These are phyloP conservation scores for Gentiana dahurica DNA, from an alignment of 257 asterid species.

Conservation along the genomic window DNA sequence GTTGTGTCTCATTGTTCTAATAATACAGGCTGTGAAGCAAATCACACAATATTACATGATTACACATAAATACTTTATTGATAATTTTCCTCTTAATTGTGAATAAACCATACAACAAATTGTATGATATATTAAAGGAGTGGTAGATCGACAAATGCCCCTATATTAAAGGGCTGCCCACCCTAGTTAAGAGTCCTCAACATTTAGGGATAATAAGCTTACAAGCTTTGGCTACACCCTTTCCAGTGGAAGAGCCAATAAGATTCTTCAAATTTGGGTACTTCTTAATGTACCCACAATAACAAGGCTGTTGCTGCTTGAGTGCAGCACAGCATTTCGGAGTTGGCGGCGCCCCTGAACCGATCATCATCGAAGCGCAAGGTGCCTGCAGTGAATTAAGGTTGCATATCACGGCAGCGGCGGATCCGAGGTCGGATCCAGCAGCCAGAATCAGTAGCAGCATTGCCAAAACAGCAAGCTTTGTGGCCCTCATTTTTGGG, in stretches of 20 bases:
- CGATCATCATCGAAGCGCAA: slow-evolving; percentile 17
- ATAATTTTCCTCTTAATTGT: too few species aligned
- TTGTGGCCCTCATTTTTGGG: slow-evolving; percentile 23
- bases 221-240: slow-evolving; percentile 19
- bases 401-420: slow-evolving; percentile 19
- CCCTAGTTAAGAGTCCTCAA: slow-evolving; percentile 4
- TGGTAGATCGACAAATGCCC: too few species aligned
- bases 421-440: slow-evolving; percentile 16
- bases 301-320: slow-evolving; percentile 22
- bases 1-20: too few species aligned
- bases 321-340: slow-evolving; percentile 20
- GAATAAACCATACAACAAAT: too few species aligned
- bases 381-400: slow-evolving; percentile 11
- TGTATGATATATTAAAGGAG: too few species aligned
- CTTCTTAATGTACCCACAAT: slow-evolving; percentile 22
- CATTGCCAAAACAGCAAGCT: slow-evolving; percentile 7
- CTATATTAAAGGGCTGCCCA: too few species aligned
- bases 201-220: slow-evolving; percentile 22
- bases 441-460: slow-evolving; percentile 18
- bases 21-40: too few species aligned
- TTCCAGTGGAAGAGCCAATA: slow-evolving; percentile 15
- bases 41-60: too few species aligned
- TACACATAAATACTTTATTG: too few species aligned
- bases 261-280: slow-evolving; percentile 11
- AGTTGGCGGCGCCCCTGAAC: slow-evolving; percentile 9